phyloP scores from a whole-genome alignment of 2,329 filamentous ascomycete species.

The Drechslerella stenobrocha region DNA sequence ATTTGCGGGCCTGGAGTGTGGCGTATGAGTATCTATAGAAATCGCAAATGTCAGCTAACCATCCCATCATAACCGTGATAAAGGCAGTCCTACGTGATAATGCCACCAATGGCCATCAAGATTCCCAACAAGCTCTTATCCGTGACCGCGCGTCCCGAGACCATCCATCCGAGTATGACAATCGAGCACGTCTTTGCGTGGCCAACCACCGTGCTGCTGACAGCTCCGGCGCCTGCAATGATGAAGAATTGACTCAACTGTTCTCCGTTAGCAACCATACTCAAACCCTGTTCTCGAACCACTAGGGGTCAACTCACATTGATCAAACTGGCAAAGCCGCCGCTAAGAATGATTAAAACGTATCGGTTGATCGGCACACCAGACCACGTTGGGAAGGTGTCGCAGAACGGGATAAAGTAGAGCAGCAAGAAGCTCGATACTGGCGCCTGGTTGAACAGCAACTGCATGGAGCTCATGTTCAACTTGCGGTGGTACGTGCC shows the following conservation, averaged over 20 bases:
- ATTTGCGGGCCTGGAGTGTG: neutral
- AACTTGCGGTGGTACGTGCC: slow-evolving; percentile 68
- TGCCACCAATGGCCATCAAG: slow-evolving; percentile 63
- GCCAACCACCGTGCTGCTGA: slow-evolving; percentile 68
- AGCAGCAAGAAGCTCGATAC: slow-evolving; percentile 66
- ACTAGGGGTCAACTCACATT: slow-evolving; percentile 59
- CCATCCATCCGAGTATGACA: slow-evolving; percentile 66
- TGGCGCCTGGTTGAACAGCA: slow-evolving; percentile 70
- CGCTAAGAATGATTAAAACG: slow-evolving; percentile 66
- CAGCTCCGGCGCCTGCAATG: slow-evolving; percentile 64
- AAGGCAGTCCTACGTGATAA: slow-evolving; percentile 59
- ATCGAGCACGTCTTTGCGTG: slow-evolving; percentile 69
- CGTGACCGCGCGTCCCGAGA: slow-evolving; percentile 62
- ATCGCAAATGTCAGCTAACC: neutral
- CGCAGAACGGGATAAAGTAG: slow-evolving; percentile 68
- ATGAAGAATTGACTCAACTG: slow-evolving; percentile 63
- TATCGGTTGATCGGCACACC: slow-evolving; percentile 61
- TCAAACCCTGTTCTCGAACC: slow-evolving; percentile 51
- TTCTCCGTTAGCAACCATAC: slow-evolving; percentile 21
- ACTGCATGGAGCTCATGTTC: slow-evolving; percentile 69
- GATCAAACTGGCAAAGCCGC: slow-evolving; percentile 66
- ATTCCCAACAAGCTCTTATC: slow-evolving; percentile 61
- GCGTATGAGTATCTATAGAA: neutral
- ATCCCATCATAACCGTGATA: neutral
- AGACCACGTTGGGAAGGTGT: slow-evolving; percentile 65